These are phyloP conservation scores for Hawksworthiomyces lignivorus DNA, from an alignment of 2,329 filamentous ascomycete species.

Conservation along the genomic window DNA sequence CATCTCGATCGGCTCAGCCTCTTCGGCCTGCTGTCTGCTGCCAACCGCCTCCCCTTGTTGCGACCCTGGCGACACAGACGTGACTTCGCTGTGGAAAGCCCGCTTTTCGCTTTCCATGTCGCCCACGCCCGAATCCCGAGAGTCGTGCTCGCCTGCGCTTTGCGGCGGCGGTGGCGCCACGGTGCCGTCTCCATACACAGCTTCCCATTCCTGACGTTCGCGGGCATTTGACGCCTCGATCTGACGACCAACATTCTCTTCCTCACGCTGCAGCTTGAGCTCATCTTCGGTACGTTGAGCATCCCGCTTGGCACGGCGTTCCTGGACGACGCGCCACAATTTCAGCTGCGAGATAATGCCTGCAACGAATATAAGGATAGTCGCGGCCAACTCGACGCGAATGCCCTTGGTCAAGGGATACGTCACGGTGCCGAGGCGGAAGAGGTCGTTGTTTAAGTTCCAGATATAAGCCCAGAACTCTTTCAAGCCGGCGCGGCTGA, in stretches of 20 bases:
- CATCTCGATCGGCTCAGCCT: constrained; percentile 43
- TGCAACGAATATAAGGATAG: constrained; percentile 64
- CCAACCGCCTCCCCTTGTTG: background rate
- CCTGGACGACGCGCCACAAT: constrained; percentile 73
- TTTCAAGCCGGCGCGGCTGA: constrained; percentile 80
- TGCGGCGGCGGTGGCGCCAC: background rate
- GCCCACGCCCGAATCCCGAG: constrained; percentile 44
- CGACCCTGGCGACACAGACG: constrained; percentile 28
- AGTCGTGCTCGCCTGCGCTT: constrained; percentile 26
- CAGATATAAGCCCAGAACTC: constrained; percentile 96
- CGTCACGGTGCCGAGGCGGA: constrained; percentile 66
- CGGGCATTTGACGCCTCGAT: constrained; percentile 54
- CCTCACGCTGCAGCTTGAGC: constrained; percentile 51
- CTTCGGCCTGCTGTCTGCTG: background rate
- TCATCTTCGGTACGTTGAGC: constrained; percentile 42
- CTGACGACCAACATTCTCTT: constrained; percentile 62
- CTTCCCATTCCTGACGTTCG: constrained; percentile 68
- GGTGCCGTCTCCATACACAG: constrained; percentile 58
- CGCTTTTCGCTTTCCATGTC: constrained; percentile 41
- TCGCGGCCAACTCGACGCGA: constrained; percentile 72
- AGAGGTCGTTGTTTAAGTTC: constrained; percentile 70
- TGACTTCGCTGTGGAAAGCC: constrained; percentile 23
- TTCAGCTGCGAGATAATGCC: constrained; percentile 80
- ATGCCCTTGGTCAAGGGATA: constrained; percentile 86
- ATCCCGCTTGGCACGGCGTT: constrained; percentile 47